Evolutionary conservation across 208 protist species (phyloP).

Genomic region (Wallacemonas sp.): DNA sequence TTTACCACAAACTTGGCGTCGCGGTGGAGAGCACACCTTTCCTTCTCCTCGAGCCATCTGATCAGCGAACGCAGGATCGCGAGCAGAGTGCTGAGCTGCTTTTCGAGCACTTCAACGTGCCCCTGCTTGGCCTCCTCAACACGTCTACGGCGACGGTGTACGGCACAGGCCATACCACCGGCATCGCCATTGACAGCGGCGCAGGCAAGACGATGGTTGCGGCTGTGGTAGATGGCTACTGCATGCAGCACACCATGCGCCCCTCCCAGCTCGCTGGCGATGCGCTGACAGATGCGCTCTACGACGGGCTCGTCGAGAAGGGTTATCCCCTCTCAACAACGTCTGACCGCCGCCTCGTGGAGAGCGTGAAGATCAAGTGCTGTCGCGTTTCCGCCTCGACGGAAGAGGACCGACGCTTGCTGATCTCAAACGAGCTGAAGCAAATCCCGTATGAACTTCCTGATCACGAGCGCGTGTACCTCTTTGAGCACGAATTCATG

Average conservation of each 20-base stretch:
- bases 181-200: constrained; percentile 98
- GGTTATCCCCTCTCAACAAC: constrained; percentile 93
- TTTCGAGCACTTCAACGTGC: constrained; percentile 98
- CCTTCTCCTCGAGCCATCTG: constrained; percentile 97
- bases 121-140: constrained; percentile 92
- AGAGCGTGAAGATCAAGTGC: constrained; percentile 80
- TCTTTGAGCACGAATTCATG: constrained; percentile 77
- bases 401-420: constrained; percentile 26
- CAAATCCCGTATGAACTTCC: constrained; percentile 65
- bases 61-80: constrained; percentile 93
- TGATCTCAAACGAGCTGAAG: constrained; percentile 19
- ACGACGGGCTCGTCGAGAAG: constrained; percentile 39
- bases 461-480: constrained; percentile 85
- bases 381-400: constrained; percentile 68
- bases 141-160: constrained; percentile 96
- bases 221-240: constrained; percentile 98
- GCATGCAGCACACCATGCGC: constrained; percentile 61
- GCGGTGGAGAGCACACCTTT: constrained; percentile 55
- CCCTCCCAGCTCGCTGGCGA: constrained; percentile 71
- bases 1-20: constrained; percentile 67
- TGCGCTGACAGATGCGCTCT: constrained; percentile 78
- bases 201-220: constrained; percentile 98
- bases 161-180: constrained; percentile 96
- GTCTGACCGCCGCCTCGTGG: constrained; percentile 54
- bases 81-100: constrained; percentile 94